Conservation (phyloP, 352 stramenopile genomes). For the Phytophthora citrophthora region DNA sequence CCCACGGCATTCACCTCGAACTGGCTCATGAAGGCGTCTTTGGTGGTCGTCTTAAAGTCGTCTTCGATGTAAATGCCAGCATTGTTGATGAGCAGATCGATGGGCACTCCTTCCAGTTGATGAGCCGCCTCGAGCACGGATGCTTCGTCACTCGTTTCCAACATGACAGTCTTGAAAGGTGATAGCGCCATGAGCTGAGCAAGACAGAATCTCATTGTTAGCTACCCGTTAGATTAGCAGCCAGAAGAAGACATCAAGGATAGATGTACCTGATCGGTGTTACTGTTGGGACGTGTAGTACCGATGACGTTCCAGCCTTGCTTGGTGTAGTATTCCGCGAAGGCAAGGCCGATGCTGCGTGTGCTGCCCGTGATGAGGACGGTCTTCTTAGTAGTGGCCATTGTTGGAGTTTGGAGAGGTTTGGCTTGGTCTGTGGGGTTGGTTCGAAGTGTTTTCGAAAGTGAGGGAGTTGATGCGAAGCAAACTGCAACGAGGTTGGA, state of each 20-base stretch:
- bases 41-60: slow-evolving; percentile 37
- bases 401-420: not conserved
- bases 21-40: slow-evolving; percentile 51
- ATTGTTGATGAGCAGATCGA: slow-evolving; percentile 73
- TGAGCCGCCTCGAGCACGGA: slow-evolving; percentile 46
- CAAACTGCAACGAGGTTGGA: no score
- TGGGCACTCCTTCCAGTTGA: slow-evolving; percentile 43
- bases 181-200: slow-evolving; percentile 27
- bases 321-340: slow-evolving; percentile 48
- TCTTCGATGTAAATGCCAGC: slow-evolving; percentile 41
- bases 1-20: slow-evolving; percentile 69
- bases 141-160: slow-evolving; percentile 52
- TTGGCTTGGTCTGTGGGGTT: not conserved
- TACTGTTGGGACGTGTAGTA: slow-evolving; percentile 35
- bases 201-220: not conserved
- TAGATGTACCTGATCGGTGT: slow-evolving; percentile 35
- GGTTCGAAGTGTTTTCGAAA: slow-evolving; percentile 16
- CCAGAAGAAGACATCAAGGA: not conserved
- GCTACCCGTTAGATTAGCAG: not conserved
- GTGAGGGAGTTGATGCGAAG: slow-evolving; percentile 3
- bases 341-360: slow-evolving; percentile 47
- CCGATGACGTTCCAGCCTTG: slow-evolving; percentile 51
- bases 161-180: slow-evolving; percentile 44
- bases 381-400: slow-evolving; percentile 35
- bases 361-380: slow-evolving; percentile 56